These are phyloP conservation scores for Colletotrichum paranaense DNA, from an alignment of 2,329 filamentous ascomycete species.

Conservation along the genomic window DNA sequence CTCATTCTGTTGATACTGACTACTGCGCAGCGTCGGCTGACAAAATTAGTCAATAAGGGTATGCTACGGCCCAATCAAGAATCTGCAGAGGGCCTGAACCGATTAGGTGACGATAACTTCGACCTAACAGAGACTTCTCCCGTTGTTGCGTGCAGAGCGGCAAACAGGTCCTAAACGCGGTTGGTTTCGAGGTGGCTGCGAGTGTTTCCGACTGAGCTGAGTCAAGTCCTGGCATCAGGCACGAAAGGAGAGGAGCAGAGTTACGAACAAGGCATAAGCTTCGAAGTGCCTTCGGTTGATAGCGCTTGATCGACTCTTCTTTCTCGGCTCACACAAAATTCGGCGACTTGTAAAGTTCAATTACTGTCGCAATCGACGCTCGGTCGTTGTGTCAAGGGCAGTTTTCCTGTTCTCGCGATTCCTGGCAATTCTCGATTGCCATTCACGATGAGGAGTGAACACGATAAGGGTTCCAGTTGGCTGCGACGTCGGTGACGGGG, in stretches of 20 bases:
- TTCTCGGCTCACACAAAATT: neutral
- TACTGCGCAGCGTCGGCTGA: no score
- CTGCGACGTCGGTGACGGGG: neutral
- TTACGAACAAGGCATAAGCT: neutral
- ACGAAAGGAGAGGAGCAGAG: neutral
- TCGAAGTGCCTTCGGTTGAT: neutral
- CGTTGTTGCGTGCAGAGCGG: no score
- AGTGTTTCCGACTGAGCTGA: neutral
- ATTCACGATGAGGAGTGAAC: neutral
- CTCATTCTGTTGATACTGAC: no score
- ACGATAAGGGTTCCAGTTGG: neutral
- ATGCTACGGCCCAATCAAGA: no score
- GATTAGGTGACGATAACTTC: no score
- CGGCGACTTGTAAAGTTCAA: neutral
- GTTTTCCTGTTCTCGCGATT: neutral
- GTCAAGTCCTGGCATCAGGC: neutral
- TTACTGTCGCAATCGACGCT: neutral
- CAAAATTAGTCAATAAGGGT: no score
- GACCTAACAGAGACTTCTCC: no score
- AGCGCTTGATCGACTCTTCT: neutral
- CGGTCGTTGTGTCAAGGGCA: neutral
- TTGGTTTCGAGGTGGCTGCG: neutral
- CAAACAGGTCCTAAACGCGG: neutral
- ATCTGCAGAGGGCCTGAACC: no score
- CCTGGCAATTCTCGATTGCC: neutral